Base-by-base conservation (phyloP, 2,329 filamentous ascomycete genomes). In the Exophiala mesophila region DNA sequence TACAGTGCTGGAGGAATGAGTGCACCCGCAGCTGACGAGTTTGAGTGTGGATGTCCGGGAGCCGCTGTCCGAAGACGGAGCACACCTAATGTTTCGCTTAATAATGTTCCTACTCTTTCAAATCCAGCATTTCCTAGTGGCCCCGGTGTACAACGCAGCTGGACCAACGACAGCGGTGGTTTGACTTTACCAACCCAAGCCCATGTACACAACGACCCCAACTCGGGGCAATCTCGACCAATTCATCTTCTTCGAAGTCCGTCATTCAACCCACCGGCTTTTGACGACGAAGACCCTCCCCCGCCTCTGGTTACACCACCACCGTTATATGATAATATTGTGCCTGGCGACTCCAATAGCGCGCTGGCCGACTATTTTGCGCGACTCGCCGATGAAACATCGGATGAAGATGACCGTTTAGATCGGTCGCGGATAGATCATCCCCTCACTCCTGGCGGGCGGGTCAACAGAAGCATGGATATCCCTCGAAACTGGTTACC, bases 221-320 rank as follows among this genome's bases (percentile, higher is more conserved):
- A 64, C 36, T 63, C 70, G 18, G 58, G 66, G 37, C 65, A 73
- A 5, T 69, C 77, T 24, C 76, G 88, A 4, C 88, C 89, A 0
- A 94, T 95, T 39, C 89, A 95, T 61, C 74, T 95, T 2, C 66
- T 94, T 21, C 81, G 89, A 17, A 76, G 80, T 4, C 89, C 89
- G 0, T 94, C 87, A 0, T 94, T 88, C 66, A 88, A 88, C 45
- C 89, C 89, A 2, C 88, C 89, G 0, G 79, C 86, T 0, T 95
- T 94, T 58, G 83, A 92, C 49, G 87, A 87, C 4, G 84, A 94
- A 39, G 74, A 80, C 4, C 81, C 85, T 0, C 85, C 86, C 3
- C 84, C 84, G 37, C 80, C 83, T 1, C 63, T 85, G 12, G 71
- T 85, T 51, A 94, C 88, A 0, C 88, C 88, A 1, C 89, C 89